Evolutionary conservation across 345 rosid genomes (phyloP).

Genomic region (Pugionium dolabratum): DNA sequence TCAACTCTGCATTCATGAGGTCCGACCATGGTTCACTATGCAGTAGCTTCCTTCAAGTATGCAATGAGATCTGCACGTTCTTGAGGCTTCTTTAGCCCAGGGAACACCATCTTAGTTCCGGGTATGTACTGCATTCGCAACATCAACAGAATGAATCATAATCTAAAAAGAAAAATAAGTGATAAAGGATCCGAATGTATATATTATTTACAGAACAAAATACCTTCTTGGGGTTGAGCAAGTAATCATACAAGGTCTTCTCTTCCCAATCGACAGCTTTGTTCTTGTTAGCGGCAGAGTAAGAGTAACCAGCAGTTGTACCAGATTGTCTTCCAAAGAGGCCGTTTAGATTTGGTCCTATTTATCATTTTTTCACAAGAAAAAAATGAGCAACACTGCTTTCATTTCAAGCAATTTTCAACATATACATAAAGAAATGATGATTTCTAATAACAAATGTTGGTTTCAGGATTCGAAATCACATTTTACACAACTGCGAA

Average conservation of each 20-base stretch:
- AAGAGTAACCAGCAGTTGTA: constrained; percentile 53
- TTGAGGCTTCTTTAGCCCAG: constrained; percentile 93
- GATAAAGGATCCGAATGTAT: background rate
- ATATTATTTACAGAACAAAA: too few species aligned
- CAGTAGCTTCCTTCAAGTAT: constrained; percentile 79
- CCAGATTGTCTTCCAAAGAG: constrained; percentile 92
- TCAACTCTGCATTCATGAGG: background rate
- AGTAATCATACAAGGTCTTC: constrained; percentile 77
- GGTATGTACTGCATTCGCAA: constrained; percentile 77
- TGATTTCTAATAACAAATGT: background rate
- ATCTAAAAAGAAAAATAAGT: too few species aligned
- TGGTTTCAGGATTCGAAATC: background rate
- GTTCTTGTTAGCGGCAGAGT: constrained; percentile 91
- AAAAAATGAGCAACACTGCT: background rate
- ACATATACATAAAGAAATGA: background rate
- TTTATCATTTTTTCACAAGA: background rate
- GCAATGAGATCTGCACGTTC: constrained; percentile 93
- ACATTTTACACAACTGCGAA: background rate
- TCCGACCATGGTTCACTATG: constrained; percentile 34
- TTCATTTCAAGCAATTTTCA: background rate
- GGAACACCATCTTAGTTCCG: constrained; percentile 99
- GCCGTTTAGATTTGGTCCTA: constrained; percentile 90
- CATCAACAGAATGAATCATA: background rate
- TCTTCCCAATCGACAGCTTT: constrained; percentile 89
- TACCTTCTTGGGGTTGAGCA: constrained; percentile 94